phyloP scores from a whole-genome alignment of 352 stramenopile genomes.

The Phytophthora pinifolia region DNA sequence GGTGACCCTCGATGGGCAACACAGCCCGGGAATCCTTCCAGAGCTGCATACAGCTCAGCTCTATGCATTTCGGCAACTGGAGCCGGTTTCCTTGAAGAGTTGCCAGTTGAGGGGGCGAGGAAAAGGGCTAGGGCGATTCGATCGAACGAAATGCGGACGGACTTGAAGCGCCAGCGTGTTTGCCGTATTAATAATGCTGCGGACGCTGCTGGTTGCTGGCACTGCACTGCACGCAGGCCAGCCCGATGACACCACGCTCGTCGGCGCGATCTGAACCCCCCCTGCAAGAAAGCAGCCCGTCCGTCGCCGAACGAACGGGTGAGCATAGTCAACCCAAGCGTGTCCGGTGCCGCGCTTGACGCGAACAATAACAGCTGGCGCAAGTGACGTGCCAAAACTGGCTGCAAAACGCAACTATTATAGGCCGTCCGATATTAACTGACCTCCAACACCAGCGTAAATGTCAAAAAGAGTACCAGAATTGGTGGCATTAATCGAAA shows the following conservation, averaged over 20 bases:
- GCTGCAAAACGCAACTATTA: constrained; percentile 1
- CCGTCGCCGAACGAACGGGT: constrained; percentile 2
- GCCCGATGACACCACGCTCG: neutral
- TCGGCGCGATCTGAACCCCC: neutral
- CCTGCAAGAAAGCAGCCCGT: neutral
- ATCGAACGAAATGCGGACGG: constrained; percentile 8
- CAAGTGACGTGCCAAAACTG: constrained; percentile 17
- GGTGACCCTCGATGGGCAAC: constrained; percentile 16
- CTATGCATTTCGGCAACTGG: constrained; percentile 4
- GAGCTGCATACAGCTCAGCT: too few species aligned
- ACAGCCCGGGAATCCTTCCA: constrained; percentile 15
- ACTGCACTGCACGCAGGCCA: too few species aligned
- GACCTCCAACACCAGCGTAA: too few species aligned
- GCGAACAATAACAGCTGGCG: constrained; percentile 4
- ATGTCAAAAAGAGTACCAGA: too few species aligned
- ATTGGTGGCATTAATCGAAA: too few species aligned
- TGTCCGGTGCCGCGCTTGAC: constrained; percentile 3
- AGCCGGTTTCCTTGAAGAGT: constrained; percentile 14
- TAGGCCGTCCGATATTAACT: too few species aligned
- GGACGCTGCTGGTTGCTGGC: too few species aligned
- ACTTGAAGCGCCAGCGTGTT: too few species aligned
- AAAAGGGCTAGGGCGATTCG: constrained; percentile 9
- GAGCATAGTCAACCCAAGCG: constrained; percentile 17
- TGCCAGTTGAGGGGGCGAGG: constrained; percentile 3
- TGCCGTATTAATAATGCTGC: too few species aligned